Conservation (phyloP, 2,329 filamentous ascomycete genomes). For the Xylaria hypoxylon region DNA sequence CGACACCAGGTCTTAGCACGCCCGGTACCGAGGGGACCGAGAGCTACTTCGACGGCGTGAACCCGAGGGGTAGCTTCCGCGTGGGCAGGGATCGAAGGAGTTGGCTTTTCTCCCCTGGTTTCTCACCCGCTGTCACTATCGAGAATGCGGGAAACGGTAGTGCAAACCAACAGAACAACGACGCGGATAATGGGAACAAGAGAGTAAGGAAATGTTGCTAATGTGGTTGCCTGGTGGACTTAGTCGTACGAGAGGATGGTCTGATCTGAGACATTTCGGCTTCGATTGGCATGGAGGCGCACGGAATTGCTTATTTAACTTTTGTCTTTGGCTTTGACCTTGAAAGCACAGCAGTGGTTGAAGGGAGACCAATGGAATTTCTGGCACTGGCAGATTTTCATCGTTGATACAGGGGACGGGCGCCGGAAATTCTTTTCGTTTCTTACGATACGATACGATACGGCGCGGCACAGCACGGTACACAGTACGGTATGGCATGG, state of each 20-base stretch:
- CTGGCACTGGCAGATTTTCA: neutral
- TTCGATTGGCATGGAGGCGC: neutral
- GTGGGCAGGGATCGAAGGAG: conserved; percentile 68
- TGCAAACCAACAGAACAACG: conserved; percentile 39
- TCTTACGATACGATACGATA: neutral
- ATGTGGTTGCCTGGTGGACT: neutral
- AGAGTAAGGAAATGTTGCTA: conserved; percentile 47
- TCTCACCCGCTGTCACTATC: conserved; percentile 64
- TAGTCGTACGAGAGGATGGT: neutral
- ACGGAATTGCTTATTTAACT: neutral
- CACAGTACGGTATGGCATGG: conserved; percentile 28
- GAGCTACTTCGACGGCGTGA: conserved; percentile 62
- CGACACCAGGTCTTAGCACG: conserved; percentile 56
- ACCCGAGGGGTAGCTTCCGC: conserved; percentile 65
- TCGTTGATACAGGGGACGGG: conserved; percentile 1
- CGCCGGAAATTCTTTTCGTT: conserved; percentile 16
- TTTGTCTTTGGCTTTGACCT: neutral
- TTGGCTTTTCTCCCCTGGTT: conserved; percentile 68
- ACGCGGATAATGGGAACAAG: conserved; percentile 36
- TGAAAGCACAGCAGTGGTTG: neutral
- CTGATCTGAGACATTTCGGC: conserved; percentile 11
- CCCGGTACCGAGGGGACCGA: conserved; percentile 59
- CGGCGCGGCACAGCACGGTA: conserved; percentile 22
- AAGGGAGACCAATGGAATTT: neutral
- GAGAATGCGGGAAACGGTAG: conserved; percentile 56